phyloP scores from a whole-genome alignment of 371 early-diverging fungal genomes.

The Lichtheimia ramosa region DNA sequence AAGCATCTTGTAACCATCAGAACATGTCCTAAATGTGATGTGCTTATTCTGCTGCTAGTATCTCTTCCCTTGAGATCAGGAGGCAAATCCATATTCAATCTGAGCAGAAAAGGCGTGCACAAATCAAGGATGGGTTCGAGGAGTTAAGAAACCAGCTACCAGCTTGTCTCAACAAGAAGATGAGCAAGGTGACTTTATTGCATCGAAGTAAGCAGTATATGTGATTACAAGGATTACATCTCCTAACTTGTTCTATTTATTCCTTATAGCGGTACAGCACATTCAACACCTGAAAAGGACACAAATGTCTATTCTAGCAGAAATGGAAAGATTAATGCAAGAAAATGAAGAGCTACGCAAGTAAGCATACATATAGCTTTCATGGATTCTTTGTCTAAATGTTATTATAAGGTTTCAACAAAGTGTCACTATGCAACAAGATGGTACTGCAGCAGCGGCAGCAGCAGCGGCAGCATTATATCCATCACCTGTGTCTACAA shows the following conservation, averaged over 20 bases:
- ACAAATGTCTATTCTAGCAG: constrained; percentile 25
- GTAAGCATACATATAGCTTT: constrained; percentile 13
- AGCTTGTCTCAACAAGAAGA: constrained; percentile 35
- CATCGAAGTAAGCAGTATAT: constrained; percentile 22
- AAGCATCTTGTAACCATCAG: neutral
- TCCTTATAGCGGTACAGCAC: constrained; percentile 25
- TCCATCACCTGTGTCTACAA: too few relatives aligned
- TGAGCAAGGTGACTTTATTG: constrained; percentile 39
- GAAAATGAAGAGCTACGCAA: constrained; percentile 32
- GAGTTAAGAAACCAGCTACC: constrained; percentile 38
- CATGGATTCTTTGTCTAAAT: too few relatives aligned
- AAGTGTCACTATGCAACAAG: too few relatives aligned
- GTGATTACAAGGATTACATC: neutral
- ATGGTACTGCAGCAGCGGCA: too few relatives aligned
- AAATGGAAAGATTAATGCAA: constrained; percentile 26
- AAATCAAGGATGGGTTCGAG: constrained; percentile 50
- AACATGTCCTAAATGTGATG: neutral
- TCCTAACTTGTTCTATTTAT: neutral
- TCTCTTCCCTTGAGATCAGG: constrained; percentile 25
- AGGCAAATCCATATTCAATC: constrained; percentile 48
- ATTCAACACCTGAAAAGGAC: constrained; percentile 31
- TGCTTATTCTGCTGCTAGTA: neutral
- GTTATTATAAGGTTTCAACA: too few relatives aligned
- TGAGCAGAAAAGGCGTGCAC: constrained; percentile 46
- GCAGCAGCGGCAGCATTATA: too few relatives aligned